A percentile compares a stretch with the other conserved stretches of the same genome.
phyloP scores from a whole-genome alignment of 768 basidiomycete species.

The Tubosaeta sp. region DNA sequence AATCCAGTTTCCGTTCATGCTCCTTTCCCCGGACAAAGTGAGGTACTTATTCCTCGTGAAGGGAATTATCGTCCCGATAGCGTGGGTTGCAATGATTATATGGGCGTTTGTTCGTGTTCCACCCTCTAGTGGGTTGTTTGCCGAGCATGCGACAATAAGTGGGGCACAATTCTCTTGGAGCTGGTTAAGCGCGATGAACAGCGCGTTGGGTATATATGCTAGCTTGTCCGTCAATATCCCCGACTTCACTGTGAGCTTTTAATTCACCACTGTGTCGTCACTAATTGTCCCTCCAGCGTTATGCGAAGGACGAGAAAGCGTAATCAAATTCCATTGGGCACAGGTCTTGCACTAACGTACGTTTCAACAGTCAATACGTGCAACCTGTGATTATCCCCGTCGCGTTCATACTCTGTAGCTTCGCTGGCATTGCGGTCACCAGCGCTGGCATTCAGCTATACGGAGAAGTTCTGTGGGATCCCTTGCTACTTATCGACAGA shows the following conservation, averaged over 20 bases:
- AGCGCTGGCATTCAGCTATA: conserved; percentile 58
- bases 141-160: conserved; percentile 42
- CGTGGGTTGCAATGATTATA: conserved; percentile 69
- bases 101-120: conserved; percentile 76
- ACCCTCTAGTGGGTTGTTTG: conserved; percentile 53
- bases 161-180: conserved; percentile 64
- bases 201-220: conserved; percentile 69
- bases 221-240: conserved; percentile 78
- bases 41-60: conserved; percentile 76
- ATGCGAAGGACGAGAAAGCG: conserved; percentile 56
- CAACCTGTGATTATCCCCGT: conserved; percentile 74
- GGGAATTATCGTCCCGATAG: conserved; percentile 55
- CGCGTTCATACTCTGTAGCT: conserved; percentile 72
- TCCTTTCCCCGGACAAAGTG: conserved; percentile 74
- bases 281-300: conserved; percentile 43
- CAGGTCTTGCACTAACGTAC: conserved; percentile 3
- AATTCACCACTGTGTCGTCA: neutral
- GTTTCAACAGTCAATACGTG: conserved; percentile 54
- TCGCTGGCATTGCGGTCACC: conserved; percentile 79
- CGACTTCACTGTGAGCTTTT: conserved; percentile 61
- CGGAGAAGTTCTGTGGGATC: conserved; percentile 56
- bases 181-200: conserved; percentile 75
- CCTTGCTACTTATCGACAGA: conserved; percentile 64
- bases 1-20: conserved; percentile 69
- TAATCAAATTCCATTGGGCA: conserved; percentile 3